phyloP scores from a whole-genome alignment of 805 yeast genomes.

The Ogataea polymorpha region DNA sequence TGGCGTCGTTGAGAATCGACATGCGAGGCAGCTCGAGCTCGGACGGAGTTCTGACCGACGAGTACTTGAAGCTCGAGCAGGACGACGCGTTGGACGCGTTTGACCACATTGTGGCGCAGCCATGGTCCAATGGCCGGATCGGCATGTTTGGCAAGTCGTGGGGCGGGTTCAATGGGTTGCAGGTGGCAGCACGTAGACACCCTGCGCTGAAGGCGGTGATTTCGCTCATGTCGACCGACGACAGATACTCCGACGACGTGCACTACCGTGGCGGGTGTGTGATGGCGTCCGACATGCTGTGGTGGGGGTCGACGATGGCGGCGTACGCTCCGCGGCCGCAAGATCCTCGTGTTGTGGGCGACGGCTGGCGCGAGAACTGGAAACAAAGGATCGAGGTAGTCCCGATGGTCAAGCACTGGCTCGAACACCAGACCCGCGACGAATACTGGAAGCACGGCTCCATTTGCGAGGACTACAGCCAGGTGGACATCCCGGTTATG shows the following conservation, averaged over 20 bases:
- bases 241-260: conserved; percentile 47
- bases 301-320: conserved; percentile 50
- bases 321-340: conserved; percentile 45
- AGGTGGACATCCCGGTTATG: conserved; percentile 41
- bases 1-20: conserved; percentile 43
- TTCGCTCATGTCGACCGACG: conserved; percentile 46
- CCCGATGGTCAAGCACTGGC: conserved; percentile 43
- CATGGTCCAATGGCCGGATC: conserved; percentile 44
- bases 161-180: conserved; percentile 48
- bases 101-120: conserved; percentile 40
- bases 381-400: conserved; percentile 34
- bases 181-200: conserved; percentile 45
- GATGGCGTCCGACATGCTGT: conserved; percentile 44
- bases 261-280: conserved; percentile 47
- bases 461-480: conserved; percentile 38
- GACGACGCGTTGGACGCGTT: conserved; percentile 42
- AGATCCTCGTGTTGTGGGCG: conserved; percentile 40
- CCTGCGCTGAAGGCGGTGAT: conserved; percentile 44
- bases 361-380: conserved; percentile 41
- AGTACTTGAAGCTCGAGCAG: conserved; percentile 42
- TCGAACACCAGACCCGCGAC: conserved; percentile 43
- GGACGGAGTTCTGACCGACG: conserved; percentile 40
- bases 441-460: conserved; percentile 49
- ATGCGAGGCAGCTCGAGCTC: conserved; percentile 47
- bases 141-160: conserved; percentile 50